Evolutionary conservation across 129 eudicot species (phyloP), one percentile per base, ranked within the genome.

Genomic region (Cynara cardunculus): DNA sequence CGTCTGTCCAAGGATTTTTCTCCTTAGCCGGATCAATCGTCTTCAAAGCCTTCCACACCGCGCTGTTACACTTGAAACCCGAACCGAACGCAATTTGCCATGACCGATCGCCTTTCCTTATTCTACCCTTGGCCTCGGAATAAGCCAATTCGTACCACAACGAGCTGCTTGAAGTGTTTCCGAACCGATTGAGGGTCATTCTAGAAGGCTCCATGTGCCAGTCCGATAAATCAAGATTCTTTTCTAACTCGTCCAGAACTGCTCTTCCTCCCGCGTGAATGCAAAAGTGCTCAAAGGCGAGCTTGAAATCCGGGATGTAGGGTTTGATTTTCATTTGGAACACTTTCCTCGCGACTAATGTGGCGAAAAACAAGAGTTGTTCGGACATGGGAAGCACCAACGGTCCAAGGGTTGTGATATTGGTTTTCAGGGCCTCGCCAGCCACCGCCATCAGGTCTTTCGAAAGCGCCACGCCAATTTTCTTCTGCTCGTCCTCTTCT

Each of bases 191-290:
- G 1, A 90, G 77, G 2, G 94, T 90, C 94, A 90, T 90, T 73
- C 97, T 86, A 5, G 97, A 91, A 4, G 97, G 97, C 69, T 91
- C 97, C 97, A 91, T 89, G 21, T 91, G 97, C 97, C 94, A 87
- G 9, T 91, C 84, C 0, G 81, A 71, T 21, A 91, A 68, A 26
- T 91, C 88, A 1, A 91, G 90, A 72, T 87, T 91, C 83, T 91
- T 91, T 86, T 91, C 94, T 3, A 90, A 10, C 78, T 90, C 91
- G 12, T 90, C 94, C 12, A 90, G 81, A 27, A 89, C 94, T 1
- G 94, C 94, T 82, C 94, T 74, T 2, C 94, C 94, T 6, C 94
- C 94, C 0, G 94, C 91, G 18, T 89, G 96, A n/a, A 89, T 91
- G 78, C 96, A 91, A 30, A 91, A 91, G 22, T 91, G 97, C 84